Evolutionary conservation across 805 yeast species (phyloP), one percentile per base, ranked within the genome.

Genomic region (Nakazawaea peltata): DNA sequence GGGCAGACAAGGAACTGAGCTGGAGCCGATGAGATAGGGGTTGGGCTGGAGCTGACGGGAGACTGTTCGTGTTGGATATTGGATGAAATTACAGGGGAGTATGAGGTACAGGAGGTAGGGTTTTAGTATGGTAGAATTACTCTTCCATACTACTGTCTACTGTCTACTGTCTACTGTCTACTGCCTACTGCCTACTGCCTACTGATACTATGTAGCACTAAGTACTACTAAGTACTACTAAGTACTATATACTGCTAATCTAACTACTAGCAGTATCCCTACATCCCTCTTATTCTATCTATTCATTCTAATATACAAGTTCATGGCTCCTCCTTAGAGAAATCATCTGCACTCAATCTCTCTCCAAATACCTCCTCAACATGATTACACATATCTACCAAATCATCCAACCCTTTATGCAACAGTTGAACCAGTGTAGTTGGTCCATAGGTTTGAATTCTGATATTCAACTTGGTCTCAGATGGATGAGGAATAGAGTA

Each of bases 401-500:
- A 69, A 53, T 88, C 94, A 43, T 82, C 83, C 41, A 92, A 69
- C 17, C 97, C 97, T 57, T 86, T 84, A 49, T 85, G 88, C 28
- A 92, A 68, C 1, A 96, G 97, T 56, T 90, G 95, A 26, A 84
- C 77, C 3, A 97, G 97, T 3, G 97, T 80, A 44, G 75, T 71
- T 41, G 61, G 62, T 33, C 81, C 96, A 53, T 87, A 88, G 1
- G 98, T 92, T 63, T 92, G 98, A 44, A 92, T 86, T 62, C 98
- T 77, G 39, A 92, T 57, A 61, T 92, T 86, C 60, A 92, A 65
- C 47, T 82, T 81, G 41, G 85, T 69, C 61, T 92, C 98, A 24
- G 95, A 84, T 14, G 98, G 98, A 60, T 92, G 98, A 9, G 98
- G 98, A 46, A 92, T 92, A 29, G 97, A 86, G 63, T 92, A 92